Percentiles rank a stretch among this genome's conserved stretches.
phyloP scores from a whole-genome alignment of 1,284 basidiomycete genomes.

The Papiliotrema flavescens region DNA sequence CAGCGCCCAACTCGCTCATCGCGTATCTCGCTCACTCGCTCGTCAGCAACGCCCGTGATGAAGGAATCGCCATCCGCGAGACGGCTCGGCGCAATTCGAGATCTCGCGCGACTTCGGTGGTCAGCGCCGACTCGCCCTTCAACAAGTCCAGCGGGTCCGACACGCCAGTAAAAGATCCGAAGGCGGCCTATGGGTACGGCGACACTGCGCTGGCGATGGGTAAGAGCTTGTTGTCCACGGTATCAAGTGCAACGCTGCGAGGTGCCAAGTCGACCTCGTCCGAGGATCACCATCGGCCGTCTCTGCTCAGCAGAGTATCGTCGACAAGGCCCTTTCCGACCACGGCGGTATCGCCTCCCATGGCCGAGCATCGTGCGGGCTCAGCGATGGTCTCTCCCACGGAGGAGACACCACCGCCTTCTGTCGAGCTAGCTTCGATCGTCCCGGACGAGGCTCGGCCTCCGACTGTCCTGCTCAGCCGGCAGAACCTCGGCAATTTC shows the following conservation, averaged over 20 bases:
- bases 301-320: conserved; percentile 41
- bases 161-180: not conserved
- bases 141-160: not conserved
- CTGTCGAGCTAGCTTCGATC: conserved; percentile 84
- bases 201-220: conserved; percentile 40
- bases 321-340: conserved; percentile 30
- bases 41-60: conserved; percentile 67
- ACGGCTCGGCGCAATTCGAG: conserved; percentile 20
- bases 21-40: conserved; percentile 66
- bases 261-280: conserved; percentile 38
- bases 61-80: conserved; percentile 55
- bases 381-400: conserved; percentile 23
- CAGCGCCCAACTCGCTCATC: conserved; percentile 61
- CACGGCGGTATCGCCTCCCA: conserved; percentile 21
- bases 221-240: conserved; percentile 32
- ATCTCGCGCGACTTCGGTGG: conserved; percentile 40
- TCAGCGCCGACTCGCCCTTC: conserved; percentile 39
- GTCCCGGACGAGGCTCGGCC: conserved; percentile 80
- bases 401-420: conserved; percentile 34
- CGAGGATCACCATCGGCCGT: conserved; percentile 39
- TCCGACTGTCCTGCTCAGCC: conserved; percentile 56
- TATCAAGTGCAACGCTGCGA: conserved; percentile 29
- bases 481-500: conserved; percentile 41
- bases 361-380: conserved; percentile 11
- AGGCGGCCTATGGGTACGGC: conserved; percentile 16